phyloP scores from a whole-genome alignment of 2,329 filamentous ascomycete genomes.

The Juglanconis oblonga region DNA sequence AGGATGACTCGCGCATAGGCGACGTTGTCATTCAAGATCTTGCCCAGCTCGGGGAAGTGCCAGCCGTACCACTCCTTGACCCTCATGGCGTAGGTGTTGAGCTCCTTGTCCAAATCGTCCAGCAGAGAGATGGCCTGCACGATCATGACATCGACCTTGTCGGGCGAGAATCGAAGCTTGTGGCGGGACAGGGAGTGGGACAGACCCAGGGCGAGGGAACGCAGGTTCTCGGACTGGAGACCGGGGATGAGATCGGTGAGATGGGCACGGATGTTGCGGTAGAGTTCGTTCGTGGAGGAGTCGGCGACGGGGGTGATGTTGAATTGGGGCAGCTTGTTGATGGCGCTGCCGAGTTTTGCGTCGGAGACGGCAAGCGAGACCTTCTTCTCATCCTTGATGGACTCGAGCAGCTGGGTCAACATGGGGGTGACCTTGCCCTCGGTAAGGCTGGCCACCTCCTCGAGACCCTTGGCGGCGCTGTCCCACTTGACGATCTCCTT shows the following conservation, averaged over 20 bases:
- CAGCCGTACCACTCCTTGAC: constrained; percentile 99
- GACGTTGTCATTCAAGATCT: constrained; percentile 95
- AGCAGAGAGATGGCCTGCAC: constrained; percentile 93
- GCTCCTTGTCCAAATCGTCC: constrained; percentile 96
- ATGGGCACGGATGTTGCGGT: constrained; percentile 90
- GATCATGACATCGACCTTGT: constrained; percentile 99
- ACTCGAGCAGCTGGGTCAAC: constrained; percentile 76
- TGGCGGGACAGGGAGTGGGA: constrained; percentile 95
- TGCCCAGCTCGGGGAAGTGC: constrained; percentile 98
- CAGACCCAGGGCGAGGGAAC: constrained; percentile 92
- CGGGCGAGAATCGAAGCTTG: constrained; percentile 97
- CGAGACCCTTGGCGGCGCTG: constrained; percentile 82
- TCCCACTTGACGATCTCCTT: constrained; percentile 98
- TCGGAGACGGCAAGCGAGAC: constrained; percentile 91
- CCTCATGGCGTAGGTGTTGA: constrained; percentile 98
- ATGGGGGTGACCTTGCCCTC: constrained; percentile 94
- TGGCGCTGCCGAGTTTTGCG: constrained; percentile 85
- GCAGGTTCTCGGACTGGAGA: constrained; percentile 78
- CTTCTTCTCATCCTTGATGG: constrained; percentile 97
- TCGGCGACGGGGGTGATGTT: constrained; percentile 82
- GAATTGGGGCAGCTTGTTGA: constrained; percentile 86
- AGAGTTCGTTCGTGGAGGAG: constrained; percentile 80
- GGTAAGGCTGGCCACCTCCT: constrained; percentile 83
- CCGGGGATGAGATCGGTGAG: constrained; percentile 88
- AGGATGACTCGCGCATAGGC: constrained; percentile 89